Percentiles rank a stretch among this genome's conserved stretches.
Conservation (phyloP, 2,329 filamentous ascomycete genomes). For the Mycosphaerella sp. region DNA sequence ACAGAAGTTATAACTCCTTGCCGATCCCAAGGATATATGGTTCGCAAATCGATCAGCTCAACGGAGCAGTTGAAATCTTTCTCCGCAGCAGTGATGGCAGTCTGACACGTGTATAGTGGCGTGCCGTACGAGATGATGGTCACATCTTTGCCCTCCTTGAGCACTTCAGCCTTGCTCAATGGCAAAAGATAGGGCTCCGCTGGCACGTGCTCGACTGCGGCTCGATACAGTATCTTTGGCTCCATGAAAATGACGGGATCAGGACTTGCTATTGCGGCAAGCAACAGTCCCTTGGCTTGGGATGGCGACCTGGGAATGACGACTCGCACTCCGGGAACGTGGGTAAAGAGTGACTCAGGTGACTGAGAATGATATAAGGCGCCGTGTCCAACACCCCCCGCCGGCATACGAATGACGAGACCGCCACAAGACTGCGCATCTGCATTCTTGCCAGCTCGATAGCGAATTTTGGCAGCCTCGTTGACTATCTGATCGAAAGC, state of each 20-base stretch:
- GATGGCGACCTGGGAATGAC: constrained; percentile 78
- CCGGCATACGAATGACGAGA: constrained; percentile 83
- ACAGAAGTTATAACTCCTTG: constrained; percentile 75
- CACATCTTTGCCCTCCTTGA: constrained; percentile 73
- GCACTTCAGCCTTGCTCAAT: constrained; percentile 74
- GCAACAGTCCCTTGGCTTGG: constrained; percentile 81
- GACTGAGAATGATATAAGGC: constrained; percentile 85
- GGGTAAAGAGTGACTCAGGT: constrained; percentile 80
- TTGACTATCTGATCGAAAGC: constrained; percentile 94
- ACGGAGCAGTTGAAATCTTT: constrained; percentile 69
- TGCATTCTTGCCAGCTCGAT: constrained; percentile 55
- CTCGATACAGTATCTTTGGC: constrained; percentile 86
- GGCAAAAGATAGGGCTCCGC: constrained; percentile 74
- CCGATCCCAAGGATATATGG: constrained; percentile 88
- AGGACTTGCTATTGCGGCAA: constrained; percentile 68
- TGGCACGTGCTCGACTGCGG: constrained; percentile 86
- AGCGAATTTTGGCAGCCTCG: constrained; percentile 83
- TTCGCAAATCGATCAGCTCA: constrained; percentile 82
- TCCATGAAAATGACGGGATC: constrained; percentile 93
- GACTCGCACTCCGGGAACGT: constrained; percentile 78
- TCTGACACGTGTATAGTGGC: constrained; percentile 75
- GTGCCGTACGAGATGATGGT: constrained; percentile 87
- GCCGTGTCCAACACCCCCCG: constrained; percentile 82
- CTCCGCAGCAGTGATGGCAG: constrained; percentile 68
- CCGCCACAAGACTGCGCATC: constrained; percentile 54